These are phyloP conservation scores for Salvia rosmarinus DNA, from an alignment of 257 asterid genomes.

Conservation along the genomic window DNA sequence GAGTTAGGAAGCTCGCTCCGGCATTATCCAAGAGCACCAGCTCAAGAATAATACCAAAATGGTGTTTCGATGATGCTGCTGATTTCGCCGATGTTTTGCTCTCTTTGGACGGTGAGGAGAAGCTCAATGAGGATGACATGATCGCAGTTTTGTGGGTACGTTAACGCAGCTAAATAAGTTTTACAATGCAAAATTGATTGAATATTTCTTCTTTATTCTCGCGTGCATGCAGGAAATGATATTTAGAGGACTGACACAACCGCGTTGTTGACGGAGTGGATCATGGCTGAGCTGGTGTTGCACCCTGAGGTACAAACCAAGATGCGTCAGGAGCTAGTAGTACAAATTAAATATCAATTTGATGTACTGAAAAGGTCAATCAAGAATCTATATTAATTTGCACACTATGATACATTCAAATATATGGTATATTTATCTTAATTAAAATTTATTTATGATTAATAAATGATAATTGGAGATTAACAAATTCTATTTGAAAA, in stretches of 20 bases:
- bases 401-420: too few species aligned
- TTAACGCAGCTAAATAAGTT: neutral
- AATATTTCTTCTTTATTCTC: too few species aligned
- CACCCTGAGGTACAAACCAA: constrained; percentile 4
- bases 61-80: constrained; percentile 3
- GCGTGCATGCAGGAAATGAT: neutral
- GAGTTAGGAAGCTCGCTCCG: constrained; percentile 45
- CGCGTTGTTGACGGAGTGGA: neutral
- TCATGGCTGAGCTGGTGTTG: neutral
- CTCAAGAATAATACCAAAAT: neutral
- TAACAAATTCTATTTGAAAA: too few species aligned
- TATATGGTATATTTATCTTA: too few species aligned
- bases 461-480: too few species aligned
- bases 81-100: neutral
- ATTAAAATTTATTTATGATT: too few species aligned
- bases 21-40: constrained; percentile 48
- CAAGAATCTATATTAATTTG: too few species aligned
- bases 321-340: neutral
- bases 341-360: too few species aligned
- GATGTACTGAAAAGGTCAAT: too few species aligned
- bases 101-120: neutral
- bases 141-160: neutral
- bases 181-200: too few species aligned
- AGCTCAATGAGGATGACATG: neutral
- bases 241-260: neutral